Evolutionary conservation across 768 basidiomycete species (phyloP).

Genomic region (Cubamyces lactineus): DNA sequence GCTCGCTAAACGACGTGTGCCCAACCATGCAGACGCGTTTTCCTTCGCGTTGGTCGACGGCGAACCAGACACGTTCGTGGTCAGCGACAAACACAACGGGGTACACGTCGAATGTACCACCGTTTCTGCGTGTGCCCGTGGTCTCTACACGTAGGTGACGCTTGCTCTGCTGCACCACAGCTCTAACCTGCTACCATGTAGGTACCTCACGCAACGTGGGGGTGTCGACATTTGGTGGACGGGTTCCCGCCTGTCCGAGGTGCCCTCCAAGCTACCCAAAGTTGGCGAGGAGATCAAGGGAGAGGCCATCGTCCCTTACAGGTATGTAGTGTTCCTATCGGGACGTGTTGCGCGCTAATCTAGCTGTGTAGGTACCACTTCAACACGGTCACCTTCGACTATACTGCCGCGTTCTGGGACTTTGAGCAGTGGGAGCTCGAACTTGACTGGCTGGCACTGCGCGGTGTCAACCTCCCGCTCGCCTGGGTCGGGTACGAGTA

Average conservation of each 20-base stretch:
- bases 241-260: conserved; percentile 41
- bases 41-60: conserved; percentile 34
- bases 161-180: background rate
- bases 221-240: conserved; percentile 50
- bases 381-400: conserved; percentile 48
- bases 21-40: conserved; percentile 38
- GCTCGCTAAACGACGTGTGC: conserved; percentile 41
- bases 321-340: conserved; percentile 22
- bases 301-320: conserved; percentile 41
- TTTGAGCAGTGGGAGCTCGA: conserved; percentile 45
- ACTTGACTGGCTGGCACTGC: conserved; percentile 46
- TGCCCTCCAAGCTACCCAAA: conserved; percentile 36
- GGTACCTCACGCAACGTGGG: conserved; percentile 42
- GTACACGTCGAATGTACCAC: conserved; percentile 41
- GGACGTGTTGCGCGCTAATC: background rate
- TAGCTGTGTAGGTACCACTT: conserved; percentile 35
- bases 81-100: conserved; percentile 35
- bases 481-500: conserved; percentile 48
- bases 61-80: conserved; percentile 37
- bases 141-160: conserved; percentile 40
- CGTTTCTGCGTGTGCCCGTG: conserved; percentile 42
- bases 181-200: conserved; percentile 8
- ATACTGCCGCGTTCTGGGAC: conserved; percentile 45
- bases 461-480: conserved; percentile 45
- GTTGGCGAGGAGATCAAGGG: conserved; percentile 38